A percentile compares a stretch with the other conserved stretches of the same genome.
Conservation (phyloP, 805 yeast genomes). For the Tetrapisispora iriomotensis region DNA sequence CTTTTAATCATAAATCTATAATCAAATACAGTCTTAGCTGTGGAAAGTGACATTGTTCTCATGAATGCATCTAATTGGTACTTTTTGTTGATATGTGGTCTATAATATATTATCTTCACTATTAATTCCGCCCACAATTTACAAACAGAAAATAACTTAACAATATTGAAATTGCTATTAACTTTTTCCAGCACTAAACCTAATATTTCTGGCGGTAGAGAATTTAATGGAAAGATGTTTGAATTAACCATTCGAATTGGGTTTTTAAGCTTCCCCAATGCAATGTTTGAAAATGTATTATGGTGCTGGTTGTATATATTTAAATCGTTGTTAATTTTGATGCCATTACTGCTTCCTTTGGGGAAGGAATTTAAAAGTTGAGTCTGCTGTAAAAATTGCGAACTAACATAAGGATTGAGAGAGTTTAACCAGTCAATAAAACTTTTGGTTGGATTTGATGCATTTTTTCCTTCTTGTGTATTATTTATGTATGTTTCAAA, state of each 20-base stretch:
- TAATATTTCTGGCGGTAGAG: slow-evolving; percentile 46
- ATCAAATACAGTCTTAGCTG: slow-evolving; percentile 47
- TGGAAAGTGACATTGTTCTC: slow-evolving; percentile 21
- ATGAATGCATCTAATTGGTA: slow-evolving; percentile 39
- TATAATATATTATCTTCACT: slow-evolving; percentile 76
- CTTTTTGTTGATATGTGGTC: slow-evolving; percentile 62
- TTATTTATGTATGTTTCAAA: slow-evolving; percentile 15
- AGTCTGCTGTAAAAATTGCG: slow-evolving; percentile 5
- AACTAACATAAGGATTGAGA: slow-evolving; percentile 15
- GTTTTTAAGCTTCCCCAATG: background rate
- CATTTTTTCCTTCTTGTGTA: slow-evolving; percentile 10
- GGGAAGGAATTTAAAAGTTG: slow-evolving; percentile 7
- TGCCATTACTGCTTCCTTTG: background rate
- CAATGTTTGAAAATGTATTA: background rate
- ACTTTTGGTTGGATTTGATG: slow-evolving; percentile 19
- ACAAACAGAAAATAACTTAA: slow-evolving; percentile 60
- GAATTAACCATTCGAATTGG: slow-evolving; percentile 1
- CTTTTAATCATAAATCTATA: slow-evolving; percentile 65
- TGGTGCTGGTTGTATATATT: background rate
- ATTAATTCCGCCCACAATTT: slow-evolving; percentile 70
- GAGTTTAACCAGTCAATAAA: slow-evolving; percentile 18
- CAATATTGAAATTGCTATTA: slow-evolving; percentile 49
- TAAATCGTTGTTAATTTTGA: background rate
- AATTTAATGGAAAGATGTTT: slow-evolving; percentile 20
- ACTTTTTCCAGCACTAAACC: slow-evolving; percentile 57